These are phyloP conservation scores for Phytophthora syringae DNA, from an alignment of 352 stramenopile species.

Conservation along the genomic window DNA sequence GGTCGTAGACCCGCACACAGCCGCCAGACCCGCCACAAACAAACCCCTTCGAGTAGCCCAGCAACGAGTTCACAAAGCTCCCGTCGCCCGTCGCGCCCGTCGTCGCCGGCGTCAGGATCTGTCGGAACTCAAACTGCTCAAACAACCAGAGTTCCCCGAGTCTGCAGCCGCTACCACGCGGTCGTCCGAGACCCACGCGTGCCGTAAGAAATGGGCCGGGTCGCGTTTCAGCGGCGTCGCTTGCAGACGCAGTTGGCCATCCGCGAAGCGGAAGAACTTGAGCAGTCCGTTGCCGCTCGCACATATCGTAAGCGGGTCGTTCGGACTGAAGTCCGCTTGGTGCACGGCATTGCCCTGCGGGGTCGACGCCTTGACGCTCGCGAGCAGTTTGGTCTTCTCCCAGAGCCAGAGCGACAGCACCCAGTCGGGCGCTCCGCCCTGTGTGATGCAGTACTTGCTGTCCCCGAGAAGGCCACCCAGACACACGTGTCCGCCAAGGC, in stretches of 20 bases:
- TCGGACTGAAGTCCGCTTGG: constrained; percentile 91
- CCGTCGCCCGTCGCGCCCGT: constrained; percentile 60
- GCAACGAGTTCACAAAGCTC: constrained; percentile 82
- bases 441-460: constrained; percentile 90
- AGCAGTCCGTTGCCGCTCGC: constrained; percentile 90
- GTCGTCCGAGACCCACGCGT: constrained; percentile 93
- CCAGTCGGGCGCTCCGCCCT: constrained; percentile 92
- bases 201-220: constrained; percentile 87
- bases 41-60: constrained; percentile 92
- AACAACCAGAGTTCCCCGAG: constrained; percentile 92
- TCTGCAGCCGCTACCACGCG: constrained; percentile 90
- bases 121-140: constrained; percentile 92
- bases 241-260: constrained; percentile 83
- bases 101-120: constrained; percentile 70
- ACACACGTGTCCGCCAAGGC: constrained; percentile 80
- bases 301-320: constrained; percentile 84
- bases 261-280: constrained; percentile 90
- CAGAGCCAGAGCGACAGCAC: constrained; percentile 91
- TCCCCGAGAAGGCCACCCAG: constrained; percentile 92
- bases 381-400: constrained; percentile 92
- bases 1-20: constrained; percentile 84
- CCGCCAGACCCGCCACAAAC: constrained; percentile 81
- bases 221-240: constrained; percentile 76
- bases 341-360: constrained; percentile 75
- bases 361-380: constrained; percentile 75